Evolutionary conservation across 805 yeast genomes (phyloP), one percentile per base, ranked within the genome.

Genomic region (Lipomyces spencermartinsiae): DNA sequence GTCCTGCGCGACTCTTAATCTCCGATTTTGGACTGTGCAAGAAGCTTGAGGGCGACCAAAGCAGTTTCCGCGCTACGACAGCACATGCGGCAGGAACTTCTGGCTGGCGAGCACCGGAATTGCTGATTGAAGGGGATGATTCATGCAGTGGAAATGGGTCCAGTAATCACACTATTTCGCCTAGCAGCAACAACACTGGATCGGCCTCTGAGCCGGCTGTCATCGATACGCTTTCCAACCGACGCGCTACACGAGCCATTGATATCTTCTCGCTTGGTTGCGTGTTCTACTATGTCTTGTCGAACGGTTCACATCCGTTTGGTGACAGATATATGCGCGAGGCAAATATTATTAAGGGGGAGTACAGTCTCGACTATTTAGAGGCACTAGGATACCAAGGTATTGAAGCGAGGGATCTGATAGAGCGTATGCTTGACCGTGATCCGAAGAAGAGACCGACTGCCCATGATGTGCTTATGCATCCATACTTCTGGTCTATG

Each of bases 71-170:
- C 70, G 97, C 97, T 0, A 94, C 97, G 0, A 89, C 95, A 0
- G 93, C 92, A 43, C 89, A 92, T 74, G 96, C 97, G 22, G 97
- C 98, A 0, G 99, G 99, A 1, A 95, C 99, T 0, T 86, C 95
- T 2, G 99, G 99, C 2, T 95, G 99, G 99, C 85, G 98, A 73
- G 98, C 99, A 0, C 99, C 99, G 0, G 99, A 95, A 75, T 78
- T 92, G 43, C 79, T 92, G 49, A 77, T 85, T 31, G 85, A 83
- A 56, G 58, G 63, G 2, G 68, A 61, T 37, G 73, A 62, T 16
- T 35, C 56, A 4, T 22, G 46, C 8, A 56, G 12, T 4, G 66
- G 53, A 10, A 46, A 29, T 31, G 46, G 22, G 16, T 59, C 63
- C 1, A 61, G 65, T 19, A 35, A 43, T 5, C 57, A 56, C 19